Base-by-base conservation (phyloP, 805 yeast species). In the Hermanozyma aechmeae region DNA sequence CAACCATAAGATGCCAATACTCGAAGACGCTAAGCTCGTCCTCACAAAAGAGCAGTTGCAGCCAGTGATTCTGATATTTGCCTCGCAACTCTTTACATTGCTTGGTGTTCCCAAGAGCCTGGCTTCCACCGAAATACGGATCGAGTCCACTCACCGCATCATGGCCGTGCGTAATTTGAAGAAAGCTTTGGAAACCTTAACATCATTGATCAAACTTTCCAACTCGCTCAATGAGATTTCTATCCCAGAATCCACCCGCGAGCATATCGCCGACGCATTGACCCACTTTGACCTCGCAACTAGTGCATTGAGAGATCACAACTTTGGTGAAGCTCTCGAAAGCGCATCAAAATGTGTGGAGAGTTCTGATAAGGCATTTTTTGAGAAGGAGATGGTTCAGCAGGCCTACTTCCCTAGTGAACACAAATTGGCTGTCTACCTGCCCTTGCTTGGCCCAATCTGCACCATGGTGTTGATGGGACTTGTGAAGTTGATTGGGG, bases 351-450 rank as follows among this genome's bases (percentile, higher is more conserved):
- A 50, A n/a, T 83, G 93, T 0, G 61, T 76, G 24, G 46, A 57
- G 10, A 56, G 66, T 26, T 80, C 96, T 0, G 69, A 76, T 39
- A 62, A 62, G 26, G 96, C 97, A 0, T 89, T 89, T 45, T 89
- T 89, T 51, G 94, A 89, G 42, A 82, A 83, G 43, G 87, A 80
- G 51, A 89, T 92, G 96, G 84, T 92, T 16, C 94, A 85, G 46
- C 96, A 89, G 49, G 84, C 80, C 32, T 86, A 82, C 52, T 85
- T 87, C 63, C 97, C 98, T 0, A 89, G 82, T 39, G 96, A 89
- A 51, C 98, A 89, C 50, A 87, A 84, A 51, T 65, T 92, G 46
- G 97, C 98, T 0, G 95, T 92, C 1, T 92, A 86, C 42, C 61
- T 85, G 47, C 98, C 98, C 0, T 58, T 89, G 25, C 51, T 87